Base-by-base conservation (phyloP, 352 stramenopile species). In the Phytopythium kandeliae region DNA sequence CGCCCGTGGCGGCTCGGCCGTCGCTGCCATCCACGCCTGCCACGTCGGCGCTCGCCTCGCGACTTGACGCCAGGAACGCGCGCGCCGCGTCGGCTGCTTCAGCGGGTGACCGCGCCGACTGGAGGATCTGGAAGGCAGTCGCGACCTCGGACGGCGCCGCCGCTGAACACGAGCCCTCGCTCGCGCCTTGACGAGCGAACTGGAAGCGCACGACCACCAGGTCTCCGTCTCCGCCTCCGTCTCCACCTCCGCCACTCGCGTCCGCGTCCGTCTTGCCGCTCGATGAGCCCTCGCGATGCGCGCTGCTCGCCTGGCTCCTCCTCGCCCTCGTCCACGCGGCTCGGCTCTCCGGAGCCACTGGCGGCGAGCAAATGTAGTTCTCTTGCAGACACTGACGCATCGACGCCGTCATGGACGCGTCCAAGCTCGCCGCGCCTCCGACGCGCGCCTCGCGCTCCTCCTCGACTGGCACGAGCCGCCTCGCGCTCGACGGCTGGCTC, bases 331-430 rank as follows among this genome's bases (percentile, higher is more conserved):
- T n/a, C n/a, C n/a, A n/a, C n/a, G n/a, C n/a, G n/a, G n/a, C n/a
- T n/a, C n/a, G n/a, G n/a, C n/a, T n/a, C n/a, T n/a, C n/a, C 12
- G 33, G 50, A 16, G 56, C 53, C 15, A 43, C 41, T 3, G 78
- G 73, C 0, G 69, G 64, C 19, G 78, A 86, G 48, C 85, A 89
- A 19, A 86, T 76, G 46, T 84, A 89, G 37, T 89, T 85, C 7
- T 86, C 73, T 35, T 82, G 72, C 3, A 80, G 57, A 28, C 78
- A 69, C 17, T 85, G 73, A 19, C 70, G 80, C 55, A 81, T 62
- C 1, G 62, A 51, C 17, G 10, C 21, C 2, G 22, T 37, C 10
- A 15, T 40, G 4, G 36, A 42, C 17, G 19, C 8, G 25, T 8
- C n/a, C 36, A 19, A 37, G 8, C n/a, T n/a, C n/a, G n/a, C n/a